These are phyloP conservation scores for Botrytis fabae DNA, from an alignment of 2,329 filamentous ascomycete genomes.

Conservation along the genomic window DNA sequence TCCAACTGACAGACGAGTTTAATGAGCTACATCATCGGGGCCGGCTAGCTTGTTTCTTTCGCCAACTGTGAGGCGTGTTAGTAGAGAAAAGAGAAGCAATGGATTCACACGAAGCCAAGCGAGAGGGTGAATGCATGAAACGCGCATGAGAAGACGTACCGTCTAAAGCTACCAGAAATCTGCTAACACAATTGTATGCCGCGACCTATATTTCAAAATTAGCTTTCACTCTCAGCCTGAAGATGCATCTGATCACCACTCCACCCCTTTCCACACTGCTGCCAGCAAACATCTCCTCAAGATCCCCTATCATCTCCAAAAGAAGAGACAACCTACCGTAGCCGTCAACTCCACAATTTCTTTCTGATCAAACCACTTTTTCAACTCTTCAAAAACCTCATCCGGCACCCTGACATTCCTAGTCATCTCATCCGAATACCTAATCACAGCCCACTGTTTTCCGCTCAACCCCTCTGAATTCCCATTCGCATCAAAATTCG, in stretches of 20 bases:
- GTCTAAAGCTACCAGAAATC: slow-evolving; percentile 80
- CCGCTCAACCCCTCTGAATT: slow-evolving; percentile 49
- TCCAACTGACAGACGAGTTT: neutral
- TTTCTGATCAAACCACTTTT: slow-evolving; percentile 61
- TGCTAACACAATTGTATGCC: slow-evolving; percentile 81
- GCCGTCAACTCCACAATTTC: slow-evolving; percentile 81
- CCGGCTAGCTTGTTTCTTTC: slow-evolving; percentile 37
- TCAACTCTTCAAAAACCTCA: slow-evolving; percentile 64
- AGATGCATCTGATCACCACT: slow-evolving; percentile 4
- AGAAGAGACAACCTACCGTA: slow-evolving; percentile 46
- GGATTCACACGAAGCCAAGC: neutral
- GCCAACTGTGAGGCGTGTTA: slow-evolving; percentile 32
- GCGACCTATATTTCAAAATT: slow-evolving; percentile 50
- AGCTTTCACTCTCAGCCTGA: neutral
- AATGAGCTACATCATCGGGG: slow-evolving; percentile 25
- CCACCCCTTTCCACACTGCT: neutral
- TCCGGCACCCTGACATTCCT: slow-evolving; percentile 68
- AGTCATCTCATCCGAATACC: slow-evolving; percentile 84
- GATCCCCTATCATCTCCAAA: neutral
- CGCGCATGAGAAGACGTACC: slow-evolving; percentile 49
- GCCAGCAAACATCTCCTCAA: neutral
- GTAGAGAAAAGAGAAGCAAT: neutral
- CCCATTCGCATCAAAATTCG: slow-evolving; percentile 40
- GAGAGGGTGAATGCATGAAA: neutral
- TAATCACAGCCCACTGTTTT: slow-evolving; percentile 66